Evolutionary conservation across 495 filamentous ascomycete species (phyloP).

Genomic region (Trichoderma parareesei): DNA sequence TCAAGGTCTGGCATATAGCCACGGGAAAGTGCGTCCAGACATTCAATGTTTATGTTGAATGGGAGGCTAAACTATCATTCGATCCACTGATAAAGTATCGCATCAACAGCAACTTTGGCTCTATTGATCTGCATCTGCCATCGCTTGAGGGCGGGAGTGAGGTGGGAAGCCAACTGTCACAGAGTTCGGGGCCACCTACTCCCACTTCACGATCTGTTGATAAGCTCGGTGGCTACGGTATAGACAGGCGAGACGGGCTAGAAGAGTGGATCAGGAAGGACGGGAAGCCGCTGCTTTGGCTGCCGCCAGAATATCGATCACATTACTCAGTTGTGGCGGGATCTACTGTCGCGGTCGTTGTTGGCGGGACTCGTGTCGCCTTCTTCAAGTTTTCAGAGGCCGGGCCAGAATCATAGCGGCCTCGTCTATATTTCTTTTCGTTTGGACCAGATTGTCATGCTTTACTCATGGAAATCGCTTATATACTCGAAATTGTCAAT

Average conservation of each 20-base stretch:
- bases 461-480: no score
- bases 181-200: no score
- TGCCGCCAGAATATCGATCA: background rate
- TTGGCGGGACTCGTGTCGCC: background rate
- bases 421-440: background rate
- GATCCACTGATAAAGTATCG: background rate
- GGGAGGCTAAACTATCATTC: constrained; percentile 10
- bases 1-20: constrained; percentile 3
- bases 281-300: background rate
- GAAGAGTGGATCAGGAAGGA: background rate
- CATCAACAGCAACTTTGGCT: background rate
- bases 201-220: no score
- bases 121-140: background rate
- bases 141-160: no score
- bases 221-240: no score
- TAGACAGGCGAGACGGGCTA: background rate
- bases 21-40: constrained; percentile 8
- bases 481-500: no score
- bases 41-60: constrained; percentile 3
- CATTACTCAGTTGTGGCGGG: background rate
- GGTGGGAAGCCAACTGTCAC: no score
- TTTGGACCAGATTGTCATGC: no score
- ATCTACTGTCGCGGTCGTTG: background rate
- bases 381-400: background rate
- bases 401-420: background rate